phyloP scores from a whole-genome alignment of 2,329 filamentous ascomycete species.

The Dactylellina haptotyla region DNA sequence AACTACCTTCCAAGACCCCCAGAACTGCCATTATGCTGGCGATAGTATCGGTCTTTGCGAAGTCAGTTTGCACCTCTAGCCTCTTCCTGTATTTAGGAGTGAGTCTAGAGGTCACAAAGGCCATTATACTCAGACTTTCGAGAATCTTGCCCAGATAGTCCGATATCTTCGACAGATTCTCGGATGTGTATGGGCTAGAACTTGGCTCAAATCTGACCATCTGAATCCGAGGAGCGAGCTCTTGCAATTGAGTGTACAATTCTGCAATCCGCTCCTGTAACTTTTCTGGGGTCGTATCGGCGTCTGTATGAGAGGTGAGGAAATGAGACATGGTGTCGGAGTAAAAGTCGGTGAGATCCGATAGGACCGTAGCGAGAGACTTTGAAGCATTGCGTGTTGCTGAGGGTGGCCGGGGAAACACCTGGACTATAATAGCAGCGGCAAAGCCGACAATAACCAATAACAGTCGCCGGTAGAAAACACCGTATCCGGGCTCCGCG shows the following conservation, averaged over 20 bases:
- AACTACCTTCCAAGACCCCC: conserved; percentile 64
- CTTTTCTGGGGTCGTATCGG: conserved; percentile 55
- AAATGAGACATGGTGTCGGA: conserved; percentile 62
- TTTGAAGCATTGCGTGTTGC: conserved; percentile 64
- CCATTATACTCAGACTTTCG: conserved; percentile 60
- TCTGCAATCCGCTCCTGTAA: conserved; percentile 59
- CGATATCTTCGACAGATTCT: conserved; percentile 59
- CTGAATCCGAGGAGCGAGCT: conserved; percentile 60
- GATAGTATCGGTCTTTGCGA: conserved; percentile 64
- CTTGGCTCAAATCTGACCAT: conserved; percentile 62
- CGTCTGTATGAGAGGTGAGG: conserved; percentile 62
- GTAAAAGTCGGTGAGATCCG: conserved; percentile 65
- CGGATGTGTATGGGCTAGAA: conserved; percentile 61
- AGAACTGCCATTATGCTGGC: conserved; percentile 67
- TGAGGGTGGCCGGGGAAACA: conserved; percentile 65
- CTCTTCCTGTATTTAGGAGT: conserved; percentile 62
- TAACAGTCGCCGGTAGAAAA: conserved; percentile 65
- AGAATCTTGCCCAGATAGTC: conserved; percentile 60
- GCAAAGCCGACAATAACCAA: conserved; percentile 64
- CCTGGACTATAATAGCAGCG: conserved; percentile 64
- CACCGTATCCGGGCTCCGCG: conserved; percentile 61
- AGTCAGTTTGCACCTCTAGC: conserved; percentile 61
- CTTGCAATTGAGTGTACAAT: conserved; percentile 55
- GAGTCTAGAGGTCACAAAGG: conserved; percentile 60
- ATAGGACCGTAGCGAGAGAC: conserved; percentile 63